A percentile compares a stretch with the other conserved stretches of the same genome.
phyloP scores from a whole-genome alignment of 2,329 filamentous ascomycete species.

The Cladosporium sphaerospermum region DNA sequence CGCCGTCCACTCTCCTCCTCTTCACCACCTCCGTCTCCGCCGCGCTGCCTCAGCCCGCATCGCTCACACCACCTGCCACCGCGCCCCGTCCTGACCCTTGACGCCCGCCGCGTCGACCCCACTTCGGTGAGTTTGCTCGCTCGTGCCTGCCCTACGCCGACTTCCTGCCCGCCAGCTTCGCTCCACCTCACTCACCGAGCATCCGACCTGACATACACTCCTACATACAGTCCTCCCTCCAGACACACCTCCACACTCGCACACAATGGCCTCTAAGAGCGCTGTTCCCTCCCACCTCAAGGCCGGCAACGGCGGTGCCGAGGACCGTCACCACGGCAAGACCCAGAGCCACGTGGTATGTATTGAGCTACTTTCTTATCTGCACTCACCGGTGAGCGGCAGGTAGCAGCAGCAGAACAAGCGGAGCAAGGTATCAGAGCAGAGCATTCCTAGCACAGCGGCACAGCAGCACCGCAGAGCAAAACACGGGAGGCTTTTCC shows the following conservation, averaged over 20 bases:
- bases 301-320: conserved; percentile 44
- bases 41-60: neutral
- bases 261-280: conserved; percentile 49
- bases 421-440: neutral
- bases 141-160: neutral
- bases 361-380: conserved; percentile 24
- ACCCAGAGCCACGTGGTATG: conserved; percentile 79
- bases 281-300: conserved; percentile 82
- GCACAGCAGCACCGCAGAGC: conserved; percentile 1
- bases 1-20: neutral
- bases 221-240: neutral
- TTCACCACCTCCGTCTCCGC: neutral
- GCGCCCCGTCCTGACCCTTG: neutral
- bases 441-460: neutral
- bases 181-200: neutral
- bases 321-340: conserved; percentile 69
- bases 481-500: neutral
- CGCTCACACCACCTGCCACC: conserved; percentile 1
- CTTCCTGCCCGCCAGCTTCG: neutral
- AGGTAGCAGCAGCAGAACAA: conserved; percentile 6
- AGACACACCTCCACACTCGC: conserved; percentile 8
- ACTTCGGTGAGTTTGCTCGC: conserved; percentile 8
- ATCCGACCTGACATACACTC: conserved; percentile 1
- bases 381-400: neutral
- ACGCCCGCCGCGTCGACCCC: conserved; percentile 7